These are phyloP conservation scores for Dovyalis caffra DNA, from an alignment of 345 rosid species.

Conservation along the genomic window DNA sequence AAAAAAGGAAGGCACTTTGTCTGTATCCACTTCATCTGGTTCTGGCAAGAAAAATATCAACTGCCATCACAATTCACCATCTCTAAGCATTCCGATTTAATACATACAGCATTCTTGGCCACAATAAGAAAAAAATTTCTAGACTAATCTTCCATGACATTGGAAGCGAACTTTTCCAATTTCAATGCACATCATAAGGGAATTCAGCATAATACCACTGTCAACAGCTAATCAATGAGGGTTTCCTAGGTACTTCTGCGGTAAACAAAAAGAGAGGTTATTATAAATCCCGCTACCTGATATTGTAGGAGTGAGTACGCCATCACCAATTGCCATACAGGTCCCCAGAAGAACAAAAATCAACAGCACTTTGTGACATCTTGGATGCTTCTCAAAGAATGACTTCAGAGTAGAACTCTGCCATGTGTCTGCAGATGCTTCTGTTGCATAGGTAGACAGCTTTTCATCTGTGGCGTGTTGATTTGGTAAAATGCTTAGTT, in stretches of 20 bases:
- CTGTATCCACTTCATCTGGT: too few relatives aligned
- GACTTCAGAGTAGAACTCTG: conserved; percentile 53
- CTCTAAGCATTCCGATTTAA: too few relatives aligned
- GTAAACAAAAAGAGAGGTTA: not conserved
- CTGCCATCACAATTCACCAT: too few relatives aligned
- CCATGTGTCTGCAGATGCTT: conserved; percentile 44
- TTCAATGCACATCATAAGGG: too few relatives aligned
- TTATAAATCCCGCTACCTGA: conserved; percentile 3
- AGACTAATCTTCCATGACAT: too few relatives aligned
- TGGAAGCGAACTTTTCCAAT: too few relatives aligned
- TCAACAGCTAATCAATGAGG: too few relatives aligned
- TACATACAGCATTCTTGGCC: too few relatives aligned
- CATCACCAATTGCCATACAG: conserved; percentile 30
- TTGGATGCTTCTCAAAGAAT: conserved; percentile 57
- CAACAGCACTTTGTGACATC: conserved; percentile 22
- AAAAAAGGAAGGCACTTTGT: too few relatives aligned
- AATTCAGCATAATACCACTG: too few relatives aligned
- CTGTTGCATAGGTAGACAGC: conserved; percentile 20
- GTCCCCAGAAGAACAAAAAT: conserved; percentile 19
- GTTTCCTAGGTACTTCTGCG: not conserved
- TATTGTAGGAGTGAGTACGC: conserved; percentile 20
- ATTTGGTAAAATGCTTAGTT: conserved; percentile 16
- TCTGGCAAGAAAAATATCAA: too few relatives aligned
- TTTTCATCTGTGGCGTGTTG: conserved; percentile 16
- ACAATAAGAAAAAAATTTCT: too few relatives aligned